Percentiles rank a stretch among this genome's conserved stretches.
These are phyloP conservation scores for Scenedesmus sp. DNA, from an alignment of 163 green algal species.

Conservation along the genomic window DNA sequence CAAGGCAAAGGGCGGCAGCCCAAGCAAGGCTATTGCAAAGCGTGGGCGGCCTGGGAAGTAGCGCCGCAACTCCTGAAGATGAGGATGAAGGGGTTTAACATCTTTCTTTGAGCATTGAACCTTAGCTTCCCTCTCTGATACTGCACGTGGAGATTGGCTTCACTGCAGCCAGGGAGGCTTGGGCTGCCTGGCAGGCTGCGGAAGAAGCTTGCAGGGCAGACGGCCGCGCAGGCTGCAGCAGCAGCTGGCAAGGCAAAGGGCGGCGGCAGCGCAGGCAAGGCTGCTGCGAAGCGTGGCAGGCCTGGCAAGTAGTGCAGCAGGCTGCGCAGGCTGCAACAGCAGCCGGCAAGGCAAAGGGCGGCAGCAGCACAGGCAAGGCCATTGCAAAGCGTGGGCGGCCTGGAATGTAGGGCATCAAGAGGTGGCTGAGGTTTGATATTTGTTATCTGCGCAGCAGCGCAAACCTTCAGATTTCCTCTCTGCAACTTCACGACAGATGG, in stretches of 20 bases:
- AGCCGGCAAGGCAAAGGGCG: too few species aligned
- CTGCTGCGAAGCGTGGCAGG: neutral
- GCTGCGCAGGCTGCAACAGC: neutral
- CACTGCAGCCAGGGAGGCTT: too few species aligned
- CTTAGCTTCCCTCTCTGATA: too few species aligned
- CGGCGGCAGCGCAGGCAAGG: neutral
- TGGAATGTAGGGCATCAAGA: too few species aligned
- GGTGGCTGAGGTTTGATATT: neutral
- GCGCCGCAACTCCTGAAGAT: neutral
- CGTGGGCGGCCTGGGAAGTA: neutral
- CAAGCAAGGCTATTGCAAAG: neutral
- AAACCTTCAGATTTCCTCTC: too few species aligned
- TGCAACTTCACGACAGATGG: too few species aligned
- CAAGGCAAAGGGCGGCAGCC: neutral
- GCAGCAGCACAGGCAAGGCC: too few species aligned
- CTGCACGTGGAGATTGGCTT: too few species aligned
- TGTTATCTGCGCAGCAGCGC: neutral
- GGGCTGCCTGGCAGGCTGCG: conserved; percentile 74
- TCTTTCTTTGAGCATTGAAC: too few species aligned
- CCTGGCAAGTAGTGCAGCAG: neutral
- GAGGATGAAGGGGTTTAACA: neutral
- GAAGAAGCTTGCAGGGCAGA: conserved; percentile 77
- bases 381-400: too few species aligned
- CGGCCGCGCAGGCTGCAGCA: conserved; percentile 16
- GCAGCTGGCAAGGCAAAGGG: neutral